Percentiles rank a stretch among this genome's conserved stretches.
phyloP scores from a whole-genome alignment of 2,329 filamentous ascomycete genomes.

The Aspergillus tamarii region DNA sequence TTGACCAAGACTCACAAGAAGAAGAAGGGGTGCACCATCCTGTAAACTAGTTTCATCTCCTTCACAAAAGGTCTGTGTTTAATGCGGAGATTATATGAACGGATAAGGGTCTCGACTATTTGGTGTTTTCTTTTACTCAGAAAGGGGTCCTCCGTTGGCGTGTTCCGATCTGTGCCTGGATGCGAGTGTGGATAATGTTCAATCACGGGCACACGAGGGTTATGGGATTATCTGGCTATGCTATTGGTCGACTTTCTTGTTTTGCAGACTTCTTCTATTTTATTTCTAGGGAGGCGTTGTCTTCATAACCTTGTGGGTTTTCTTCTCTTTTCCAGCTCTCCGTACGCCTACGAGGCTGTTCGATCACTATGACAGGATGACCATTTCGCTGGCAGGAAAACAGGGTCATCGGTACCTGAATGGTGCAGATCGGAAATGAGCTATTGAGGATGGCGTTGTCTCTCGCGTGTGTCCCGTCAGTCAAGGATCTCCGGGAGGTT shows the following conservation, averaged over 20 bases:
- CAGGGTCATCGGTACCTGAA: slow-evolving; percentile 20
- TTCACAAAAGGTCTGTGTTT: slow-evolving; percentile 34
- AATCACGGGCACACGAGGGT: slow-evolving; percentile 37
- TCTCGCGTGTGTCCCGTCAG: slow-evolving; percentile 17
- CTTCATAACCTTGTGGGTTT: slow-evolving; percentile 45
- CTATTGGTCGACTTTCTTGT: slow-evolving; percentile 45
- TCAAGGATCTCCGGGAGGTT: slow-evolving; percentile 14
- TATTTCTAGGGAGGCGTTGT: slow-evolving; percentile 48
- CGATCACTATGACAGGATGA: slow-evolving; percentile 31
- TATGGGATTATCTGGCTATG: slow-evolving; percentile 39
- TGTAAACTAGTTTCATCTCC: slow-evolving; percentile 64
- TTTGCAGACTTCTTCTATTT: slow-evolving; percentile 46
- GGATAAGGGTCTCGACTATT: slow-evolving; percentile 39
- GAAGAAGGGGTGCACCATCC: slow-evolving; percentile 78
- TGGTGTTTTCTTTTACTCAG: slow-evolving; percentile 34
- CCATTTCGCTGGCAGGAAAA: slow-evolving; percentile 18
- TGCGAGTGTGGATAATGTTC: slow-evolving; percentile 45
- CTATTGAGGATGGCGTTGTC: slow-evolving; percentile 26
- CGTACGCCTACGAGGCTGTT: slow-evolving; percentile 27
- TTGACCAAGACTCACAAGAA: slow-evolving; percentile 71
- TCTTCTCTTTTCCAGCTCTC: slow-evolving; percentile 31
- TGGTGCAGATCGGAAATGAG: slow-evolving; percentile 23
- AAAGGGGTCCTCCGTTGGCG: slow-evolving; percentile 33
- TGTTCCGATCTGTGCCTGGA: slow-evolving; percentile 34
- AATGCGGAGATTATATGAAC: slow-evolving; percentile 37